Evolutionary conservation across 805 yeast species (phyloP), one percentile per base, ranked within the genome.

Genomic region (Cephaloascus albidus): DNA sequence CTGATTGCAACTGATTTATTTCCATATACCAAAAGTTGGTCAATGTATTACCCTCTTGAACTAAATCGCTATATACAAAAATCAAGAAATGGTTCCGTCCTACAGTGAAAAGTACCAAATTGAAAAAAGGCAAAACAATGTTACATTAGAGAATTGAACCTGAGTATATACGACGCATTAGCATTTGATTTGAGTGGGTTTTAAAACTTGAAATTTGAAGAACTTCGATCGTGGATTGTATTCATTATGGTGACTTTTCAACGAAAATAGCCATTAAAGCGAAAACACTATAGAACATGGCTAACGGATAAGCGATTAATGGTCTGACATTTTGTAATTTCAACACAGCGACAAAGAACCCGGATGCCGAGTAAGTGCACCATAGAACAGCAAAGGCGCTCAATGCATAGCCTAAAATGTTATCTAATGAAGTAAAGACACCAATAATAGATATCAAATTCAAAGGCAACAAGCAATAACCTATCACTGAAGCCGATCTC

Each of bases 311-410:
- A 2, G 97, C 98, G 43, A 93, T 83, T 45, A 93, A 73, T 4
- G 84, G 81, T 52, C 98, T 78, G 45, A 90, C 95, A 49, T 88
- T 85, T 38, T 81, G 78, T 43, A 93, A 68, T 52, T 79, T 85
- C 53, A 93, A 68, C 20, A 86, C 88, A 10, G 90, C 76, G 43
- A 87, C 93, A 48, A 93, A 86, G 54, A 93, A 84, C 2, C 96
- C 97, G 10, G 96, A 85, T 0, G 97, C 86, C 1, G 97, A 78
- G 61, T 79, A 81, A 0, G 97, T 87, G 57, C 96, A 85, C 97
- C 97, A 93, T 15, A 72, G 56, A 8, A 89, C 86, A 15, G 85
- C 76, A 26, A 85, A 45, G 0, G 73, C 66, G 40, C 90, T 78
- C 42, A 85, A 48, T 3, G 73, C 44, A 55, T 88, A 88, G 1